Evolutionary conservation across 805 yeast genomes (phyloP), one percentile per base, ranked within the genome.

Genomic region (Lipomyces spencermartinsiae): DNA sequence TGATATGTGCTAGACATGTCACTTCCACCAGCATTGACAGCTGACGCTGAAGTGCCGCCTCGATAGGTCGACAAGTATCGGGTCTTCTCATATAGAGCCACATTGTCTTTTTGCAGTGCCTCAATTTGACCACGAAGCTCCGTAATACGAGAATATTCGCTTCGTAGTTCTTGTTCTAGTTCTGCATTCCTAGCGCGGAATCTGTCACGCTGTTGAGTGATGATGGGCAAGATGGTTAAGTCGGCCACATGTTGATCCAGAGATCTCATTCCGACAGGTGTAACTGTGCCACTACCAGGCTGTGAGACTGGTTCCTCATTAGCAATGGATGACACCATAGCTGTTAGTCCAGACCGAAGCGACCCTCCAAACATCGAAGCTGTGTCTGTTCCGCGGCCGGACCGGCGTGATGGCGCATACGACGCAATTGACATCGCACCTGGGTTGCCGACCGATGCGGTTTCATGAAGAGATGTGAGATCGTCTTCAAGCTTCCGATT

Each of bases 171-270:
- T 65, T 90, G 90, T 77, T 94, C 98, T 64, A 95, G 83, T 76
- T 92, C 97, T 66, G 85, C 86, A 74, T 90, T 92, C 64, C 92
- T 84, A n/a, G 86, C 84, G 74, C 96, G 87, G 82, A 93, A 93
- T 70, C 99, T 83, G 78, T 94, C 99, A 77, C 99, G 87, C 80
- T 94, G 99, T 76, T 94, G 93, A 14, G 97, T 93, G 35, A 95
- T 87, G 63, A 94, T 92, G 0, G 97, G 96, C 61, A 94, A 78
- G 35, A 93, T 3, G 87, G 55, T 74, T 71, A 19, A 71, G 61
- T 39, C 73, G 64, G 72, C 68, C 39, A 64, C 63, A 37, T 68
- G 71, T 58, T 68, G 71, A 14, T 66, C 71, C 22, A 62, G 46
- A 9, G 63, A 22, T 16, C 69, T 55, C 22, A 51, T 51, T 8